Evolutionary conservation across 352 stramenopile genomes (phyloP).

Genomic region (Globisporangium megalacanthum): DNA sequence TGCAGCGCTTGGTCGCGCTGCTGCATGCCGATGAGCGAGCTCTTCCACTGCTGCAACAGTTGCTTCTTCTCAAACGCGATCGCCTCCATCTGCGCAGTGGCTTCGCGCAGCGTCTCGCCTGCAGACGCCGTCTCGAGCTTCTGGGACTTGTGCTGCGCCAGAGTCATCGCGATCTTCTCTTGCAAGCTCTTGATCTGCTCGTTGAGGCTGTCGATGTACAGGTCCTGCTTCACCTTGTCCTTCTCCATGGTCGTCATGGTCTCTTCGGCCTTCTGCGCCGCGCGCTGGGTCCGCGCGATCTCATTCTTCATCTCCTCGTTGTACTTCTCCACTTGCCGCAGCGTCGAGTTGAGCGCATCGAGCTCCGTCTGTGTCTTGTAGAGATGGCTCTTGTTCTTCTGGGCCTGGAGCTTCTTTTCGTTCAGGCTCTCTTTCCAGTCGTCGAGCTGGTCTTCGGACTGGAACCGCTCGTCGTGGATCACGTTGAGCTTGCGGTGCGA

Average conservation of each 20-base stretch:
- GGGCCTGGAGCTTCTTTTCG: slow-evolving; percentile 59
- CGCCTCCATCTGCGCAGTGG: slow-evolving; percentile 86
- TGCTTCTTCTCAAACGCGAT: slow-evolving; percentile 95
- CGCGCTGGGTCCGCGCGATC: slow-evolving; percentile 88
- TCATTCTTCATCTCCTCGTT: slow-evolving; percentile 95
- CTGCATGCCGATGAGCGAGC: slow-evolving; percentile 87
- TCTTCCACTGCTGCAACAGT: slow-evolving; percentile 94
- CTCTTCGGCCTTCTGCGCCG: slow-evolving; percentile 93
- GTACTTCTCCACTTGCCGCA: slow-evolving; percentile 90
- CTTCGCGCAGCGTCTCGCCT: slow-evolving; percentile 85
- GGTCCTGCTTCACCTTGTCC: slow-evolving; percentile 91
- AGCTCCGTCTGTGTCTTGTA: slow-evolving; percentile 86
- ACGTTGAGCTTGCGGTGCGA: slow-evolving; percentile 67
- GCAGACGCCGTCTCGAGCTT: slow-evolving; percentile 82
- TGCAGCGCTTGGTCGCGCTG: slow-evolving; percentile 90
- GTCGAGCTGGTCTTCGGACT: slow-evolving; percentile 66
- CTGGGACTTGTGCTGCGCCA: slow-evolving; percentile 82
- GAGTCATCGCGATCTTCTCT: slow-evolving; percentile 78
- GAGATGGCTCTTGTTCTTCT: slow-evolving; percentile 56
- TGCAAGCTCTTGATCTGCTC: slow-evolving; percentile 87
- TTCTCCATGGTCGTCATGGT: slow-evolving; percentile 92
- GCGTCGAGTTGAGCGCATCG: slow-evolving; percentile 77
- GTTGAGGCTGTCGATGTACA: slow-evolving; percentile 92
- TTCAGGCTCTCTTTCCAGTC: slow-evolving; percentile 56
- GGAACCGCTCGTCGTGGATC: slow-evolving; percentile 61